Conservation (phyloP, 208 protist species). For the Trypanosoma conorhini region DNA sequence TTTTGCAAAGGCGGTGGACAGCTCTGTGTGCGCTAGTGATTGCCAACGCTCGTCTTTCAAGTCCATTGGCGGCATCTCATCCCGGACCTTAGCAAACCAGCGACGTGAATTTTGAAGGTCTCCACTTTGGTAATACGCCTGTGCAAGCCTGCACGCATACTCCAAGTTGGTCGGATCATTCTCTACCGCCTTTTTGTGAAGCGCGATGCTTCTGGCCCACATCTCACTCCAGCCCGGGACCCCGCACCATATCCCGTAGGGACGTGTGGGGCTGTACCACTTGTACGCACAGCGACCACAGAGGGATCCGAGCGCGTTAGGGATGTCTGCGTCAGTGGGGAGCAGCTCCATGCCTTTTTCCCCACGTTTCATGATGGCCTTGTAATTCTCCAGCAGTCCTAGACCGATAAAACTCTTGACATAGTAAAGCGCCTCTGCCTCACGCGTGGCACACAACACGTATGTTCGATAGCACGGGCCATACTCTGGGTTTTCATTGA, state of each 20-base stretch:
- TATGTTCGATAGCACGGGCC: constrained; percentile 86
- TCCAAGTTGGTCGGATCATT: constrained; percentile 75
- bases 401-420: constrained; percentile 64
- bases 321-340: constrained; percentile 68
- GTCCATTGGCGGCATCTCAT: constrained; percentile 81
- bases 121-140: constrained; percentile 80
- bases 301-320: constrained; percentile 75
- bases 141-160: constrained; percentile 77
- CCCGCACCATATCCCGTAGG: constrained; percentile 58
- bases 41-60: constrained; percentile 80
- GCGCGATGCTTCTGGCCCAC: constrained; percentile 52
- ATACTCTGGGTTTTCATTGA: constrained; percentile 82
- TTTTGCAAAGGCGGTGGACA: constrained; percentile 73
- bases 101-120: constrained; percentile 72
- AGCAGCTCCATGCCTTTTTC: constrained; percentile 63
- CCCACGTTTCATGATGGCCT: constrained; percentile 75
- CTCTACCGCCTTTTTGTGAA: constrained; percentile 61
- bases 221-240: constrained; percentile 50
- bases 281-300: constrained; percentile 67
- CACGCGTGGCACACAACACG: constrained; percentile 71
- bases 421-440: constrained; percentile 82
- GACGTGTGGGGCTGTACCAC: constrained; percentile 69
- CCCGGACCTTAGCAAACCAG: constrained; percentile 82
- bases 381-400: constrained; percentile 81
- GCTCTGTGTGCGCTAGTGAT: constrained; percentile 76